Conservation (phyloP, 2,329 filamentous ascomycete genomes). For the Trichothecium roseum region DNA sequence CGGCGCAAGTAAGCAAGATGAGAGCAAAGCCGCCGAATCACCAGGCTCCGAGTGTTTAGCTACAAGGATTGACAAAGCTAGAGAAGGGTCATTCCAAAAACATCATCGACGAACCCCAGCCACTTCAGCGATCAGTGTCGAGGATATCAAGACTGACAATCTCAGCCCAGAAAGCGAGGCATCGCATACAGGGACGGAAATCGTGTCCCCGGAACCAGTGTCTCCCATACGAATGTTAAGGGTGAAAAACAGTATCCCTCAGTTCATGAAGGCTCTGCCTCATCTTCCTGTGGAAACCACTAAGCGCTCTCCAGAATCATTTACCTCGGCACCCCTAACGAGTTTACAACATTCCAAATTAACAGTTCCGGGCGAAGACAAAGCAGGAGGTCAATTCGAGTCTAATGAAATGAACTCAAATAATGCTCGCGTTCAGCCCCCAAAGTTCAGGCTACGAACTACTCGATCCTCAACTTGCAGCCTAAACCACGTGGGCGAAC, state of each 20-base stretch:
- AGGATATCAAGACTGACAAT: background rate
- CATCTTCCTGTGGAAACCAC: conserved; percentile 21
- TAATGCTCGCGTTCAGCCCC: background rate
- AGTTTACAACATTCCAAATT: conserved; percentile 6
- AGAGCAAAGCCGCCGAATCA: background rate
- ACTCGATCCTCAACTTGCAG: background rate
- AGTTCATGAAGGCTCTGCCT: conserved; percentile 42
- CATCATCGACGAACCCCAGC: conserved; percentile 4
- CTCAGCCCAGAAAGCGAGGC: conserved; percentile 4
- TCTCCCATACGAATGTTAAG: conserved; percentile 33
- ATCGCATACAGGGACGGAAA: conserved; percentile 13
- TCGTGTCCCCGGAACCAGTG: conserved; percentile 37
- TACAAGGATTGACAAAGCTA: background rate
- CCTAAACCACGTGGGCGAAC: conserved; percentile 1
- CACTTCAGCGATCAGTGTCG: background rate
- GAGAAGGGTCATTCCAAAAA: conserved; percentile 1
- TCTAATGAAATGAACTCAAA: background rate
- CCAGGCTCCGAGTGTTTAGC: too few relatives aligned
- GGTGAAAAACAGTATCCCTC: conserved; percentile 38
- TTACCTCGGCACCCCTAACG: conserved; percentile 5
- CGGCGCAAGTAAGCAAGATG: background rate
- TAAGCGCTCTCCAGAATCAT: conserved; percentile 1
- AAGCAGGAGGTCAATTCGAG: background rate
- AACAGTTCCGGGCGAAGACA: background rate
- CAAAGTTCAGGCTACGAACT: conserved; percentile 3